Evolutionary conservation across 106 monocot genomes (phyloP), one percentile per base, ranked within the genome.

Genomic region (Alisma plantagoaquatica): DNA sequence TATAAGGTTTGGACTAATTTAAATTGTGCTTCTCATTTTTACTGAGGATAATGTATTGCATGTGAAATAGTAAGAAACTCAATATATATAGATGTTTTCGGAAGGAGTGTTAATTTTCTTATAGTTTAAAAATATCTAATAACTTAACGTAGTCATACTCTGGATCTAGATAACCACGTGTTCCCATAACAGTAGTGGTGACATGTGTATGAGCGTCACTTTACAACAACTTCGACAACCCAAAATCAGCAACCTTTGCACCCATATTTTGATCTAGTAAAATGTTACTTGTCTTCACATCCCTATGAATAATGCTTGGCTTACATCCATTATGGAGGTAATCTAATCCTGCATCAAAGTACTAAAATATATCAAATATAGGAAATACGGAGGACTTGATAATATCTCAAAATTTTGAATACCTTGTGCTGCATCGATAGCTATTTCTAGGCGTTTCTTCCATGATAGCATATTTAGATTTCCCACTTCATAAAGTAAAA

Each of bases 111-210:
- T 22, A 23, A 29, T 41, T 27, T 21, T 9, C 57, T 25, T 74
- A 68, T 27, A 1, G 15, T 52, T 27, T 52, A 27, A 7, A n/a
- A 42, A 23, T 43, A 41, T 16, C 16, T n/a, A n/a, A 58, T 14
- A 7, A 85, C 66, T 3, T 77, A 3, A 27, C 82, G 41, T 75
- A 76, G 0, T 73, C 81, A 30, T 86, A 86, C 15, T 86, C 81
- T 78, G 81, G 47, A 66, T 56, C 12, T 0, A 61, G 23, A 18
- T 50, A 63, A 0, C 51, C 49, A 23, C 15, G 49, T 18, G 62
- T 51, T 11, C 51, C 62, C 25, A 17, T 14, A 1, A 51, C 10
- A 18, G 6, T 12, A 2, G 51, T 63, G 16, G 58, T 42, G 6
- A 24, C 25, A 23, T 57, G 31, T 49, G 27, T 59, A 16, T 4